Percentiles rank a stretch among this genome's conserved stretches.
Conservation (phyloP, 805 yeast genomes). For the Debaryomyces prosopidis region DNA sequence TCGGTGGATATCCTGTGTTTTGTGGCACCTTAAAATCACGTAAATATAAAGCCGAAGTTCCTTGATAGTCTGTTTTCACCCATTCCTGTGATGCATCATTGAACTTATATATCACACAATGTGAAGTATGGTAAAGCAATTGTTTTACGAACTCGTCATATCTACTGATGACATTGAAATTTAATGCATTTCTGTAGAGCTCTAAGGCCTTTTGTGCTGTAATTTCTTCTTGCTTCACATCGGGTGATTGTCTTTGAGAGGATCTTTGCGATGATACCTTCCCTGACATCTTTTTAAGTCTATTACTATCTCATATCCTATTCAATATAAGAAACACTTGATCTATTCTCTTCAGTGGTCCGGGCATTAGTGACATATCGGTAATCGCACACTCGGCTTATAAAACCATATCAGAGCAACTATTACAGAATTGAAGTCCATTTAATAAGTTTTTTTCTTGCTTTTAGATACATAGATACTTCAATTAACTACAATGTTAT, state of each 20-base stretch:
- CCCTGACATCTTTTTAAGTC: background rate
- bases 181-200: slow-evolving; percentile 65
- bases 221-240: slow-evolving; percentile 30
- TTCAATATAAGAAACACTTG: too few species aligned
- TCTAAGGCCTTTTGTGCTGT: slow-evolving; percentile 51
- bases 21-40: slow-evolving; percentile 42
- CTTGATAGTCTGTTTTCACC: slow-evolving; percentile 70
- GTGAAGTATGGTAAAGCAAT: slow-evolving; percentile 66
- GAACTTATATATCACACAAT: slow-evolving; percentile 69
- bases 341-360: too few species aligned
- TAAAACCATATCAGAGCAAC: background rate
- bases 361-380: background rate
- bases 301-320: too few species aligned
- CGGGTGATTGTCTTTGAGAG: background rate
- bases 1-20: slow-evolving; percentile 7
- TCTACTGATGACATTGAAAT: slow-evolving; percentile 73
- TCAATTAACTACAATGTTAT: background rate
- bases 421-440: background rate
- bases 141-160: slow-evolving; percentile 74
- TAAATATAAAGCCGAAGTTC: slow-evolving; percentile 65
- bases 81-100: slow-evolving; percentile 59
- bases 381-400: background rate
- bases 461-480: too few species aligned
- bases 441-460: too few species aligned
- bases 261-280: background rate